Conservation (phyloP, 176 grass and related monocot species). For the Canna indica region DNA sequence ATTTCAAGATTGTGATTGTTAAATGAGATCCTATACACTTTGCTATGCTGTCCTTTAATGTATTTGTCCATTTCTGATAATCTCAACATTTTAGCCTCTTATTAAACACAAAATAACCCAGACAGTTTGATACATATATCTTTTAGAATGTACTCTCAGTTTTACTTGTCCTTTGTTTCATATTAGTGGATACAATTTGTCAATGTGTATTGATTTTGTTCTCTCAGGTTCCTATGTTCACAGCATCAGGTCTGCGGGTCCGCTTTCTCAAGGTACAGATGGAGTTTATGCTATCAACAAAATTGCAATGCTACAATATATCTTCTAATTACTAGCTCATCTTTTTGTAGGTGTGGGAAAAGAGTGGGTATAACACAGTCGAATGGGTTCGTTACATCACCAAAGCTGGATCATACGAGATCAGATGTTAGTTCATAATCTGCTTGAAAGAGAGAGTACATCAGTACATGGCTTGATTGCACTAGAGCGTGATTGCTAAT, state of each 20-base stretch:
- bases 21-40: no score
- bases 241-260: constrained; percentile 95
- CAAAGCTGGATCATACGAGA: constrained; percentile 92
- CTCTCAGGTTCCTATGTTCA: constrained; percentile 93
- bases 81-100: no score
- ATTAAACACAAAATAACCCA: no score
- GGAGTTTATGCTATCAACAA: neutral
- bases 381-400: constrained; percentile 99
- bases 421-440: constrained; percentile 54
- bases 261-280: constrained; percentile 88
- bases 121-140: neutral
- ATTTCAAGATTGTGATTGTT: no score
- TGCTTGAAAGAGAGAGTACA: neutral
- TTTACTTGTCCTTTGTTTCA: neutral
- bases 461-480: neutral
- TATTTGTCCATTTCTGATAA: no score
- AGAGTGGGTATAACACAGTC: constrained; percentile 99
- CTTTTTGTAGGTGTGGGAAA: constrained; percentile 86
- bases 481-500: neutral
- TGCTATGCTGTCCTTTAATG: no score
- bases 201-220: neutral
- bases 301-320: neutral
- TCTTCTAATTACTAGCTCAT: neutral
- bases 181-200: neutral
- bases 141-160: neutral